phyloP scores from a whole-genome alignment of 805 yeast species.

The Metschnikowia shivogae region DNA sequence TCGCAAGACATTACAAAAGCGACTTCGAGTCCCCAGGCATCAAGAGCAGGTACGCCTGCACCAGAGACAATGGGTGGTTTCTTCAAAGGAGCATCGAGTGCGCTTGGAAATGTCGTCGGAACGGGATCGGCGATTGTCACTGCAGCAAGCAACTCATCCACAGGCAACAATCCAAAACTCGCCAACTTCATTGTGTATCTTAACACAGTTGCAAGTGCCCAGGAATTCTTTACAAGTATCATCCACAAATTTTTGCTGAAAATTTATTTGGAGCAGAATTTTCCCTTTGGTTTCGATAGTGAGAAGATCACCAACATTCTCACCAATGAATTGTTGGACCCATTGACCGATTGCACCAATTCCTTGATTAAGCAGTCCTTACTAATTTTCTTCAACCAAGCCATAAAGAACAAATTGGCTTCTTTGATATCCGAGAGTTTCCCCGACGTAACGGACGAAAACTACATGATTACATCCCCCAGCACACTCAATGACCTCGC shows the following conservation, averaged over 20 bases:
- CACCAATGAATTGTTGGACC: slow-evolving; percentile 28
- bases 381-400: slow-evolving; percentile 46
- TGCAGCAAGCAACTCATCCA: slow-evolving; percentile 23
- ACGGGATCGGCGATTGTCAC: slow-evolving; percentile 21
- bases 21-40: slow-evolving; percentile 20
- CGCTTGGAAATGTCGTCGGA: slow-evolving; percentile 42
- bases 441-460: slow-evolving; percentile 30
- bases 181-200: slow-evolving; percentile 61
- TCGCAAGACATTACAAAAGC: slow-evolving; percentile 10
- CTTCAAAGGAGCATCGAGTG: slow-evolving; percentile 42
- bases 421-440: slow-evolving; percentile 42
- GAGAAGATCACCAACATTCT: slow-evolving; percentile 30
- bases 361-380: slow-evolving; percentile 35
- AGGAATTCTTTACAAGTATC: slow-evolving; percentile 53
- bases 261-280: slow-evolving; percentile 23
- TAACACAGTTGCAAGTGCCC: slow-evolving; percentile 67
- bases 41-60: slow-evolving; percentile 31
- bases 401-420: slow-evolving; percentile 42
- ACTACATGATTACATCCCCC: slow-evolving; percentile 29
- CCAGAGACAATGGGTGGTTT: slow-evolving; percentile 37
- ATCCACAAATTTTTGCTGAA: slow-evolving; percentile 36
- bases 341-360: slow-evolving; percentile 27
- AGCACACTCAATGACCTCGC: slow-evolving; percentile 26
- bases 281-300: slow-evolving; percentile 36
- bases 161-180: slow-evolving; percentile 45